Evolutionary conservation across 2,329 filamentous ascomycete genomes (phyloP), one percentile per base, ranked within the genome.

Genomic region (Coccinonectria pachysandricola): DNA sequence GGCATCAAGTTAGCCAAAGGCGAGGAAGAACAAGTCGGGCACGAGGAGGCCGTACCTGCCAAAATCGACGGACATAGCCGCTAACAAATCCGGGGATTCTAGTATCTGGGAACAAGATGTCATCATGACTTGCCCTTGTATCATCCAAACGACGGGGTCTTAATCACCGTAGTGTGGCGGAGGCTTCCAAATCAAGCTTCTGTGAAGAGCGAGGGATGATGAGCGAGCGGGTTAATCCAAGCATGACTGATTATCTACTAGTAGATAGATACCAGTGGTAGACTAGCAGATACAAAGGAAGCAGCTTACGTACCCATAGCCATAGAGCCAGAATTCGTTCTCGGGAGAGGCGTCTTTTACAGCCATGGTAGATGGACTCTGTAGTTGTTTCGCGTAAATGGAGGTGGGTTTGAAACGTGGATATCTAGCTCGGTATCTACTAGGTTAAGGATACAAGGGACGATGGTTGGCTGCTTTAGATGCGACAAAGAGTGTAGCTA

Each of bases 181-280:
- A 30, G 91, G 88, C 56, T 96, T 98, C 87, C 87, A 98, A 46
- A 98, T 95, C 52, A 98, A 61, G 54, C 86, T 94, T 60, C 88
- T 62, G 31, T 16, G 22, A 26, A 7, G 20, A 33, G 12, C 22
- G 14, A 15, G 27, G n/a, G 16, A 20, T 19, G 8, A 27, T 12
- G 19, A 26, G 16, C 23, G 19, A 15, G 19, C 24, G 19, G 26
- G 18, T 15, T 12, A 23, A 11, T 24, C 17, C 7, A n/a, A n/a
- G n/a, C n/a, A n/a, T n/a, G n/a, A n/a, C n/a, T n/a, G n/a, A n/a
- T n/a, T n/a, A n/a, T n/a, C n/a, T n/a, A n/a, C n/a, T n/a, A n/a
- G n/a, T n/a, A n/a, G n/a, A n/a, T n/a, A n/a, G n/a, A n/a, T n/a
- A n/a, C n/a, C n/a, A n/a, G n/a, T n/a, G n/a, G n/a, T n/a, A n/a